Conservation (phyloP, 208 protist species). For the Herpetomonas samuelpessoai region DNA sequence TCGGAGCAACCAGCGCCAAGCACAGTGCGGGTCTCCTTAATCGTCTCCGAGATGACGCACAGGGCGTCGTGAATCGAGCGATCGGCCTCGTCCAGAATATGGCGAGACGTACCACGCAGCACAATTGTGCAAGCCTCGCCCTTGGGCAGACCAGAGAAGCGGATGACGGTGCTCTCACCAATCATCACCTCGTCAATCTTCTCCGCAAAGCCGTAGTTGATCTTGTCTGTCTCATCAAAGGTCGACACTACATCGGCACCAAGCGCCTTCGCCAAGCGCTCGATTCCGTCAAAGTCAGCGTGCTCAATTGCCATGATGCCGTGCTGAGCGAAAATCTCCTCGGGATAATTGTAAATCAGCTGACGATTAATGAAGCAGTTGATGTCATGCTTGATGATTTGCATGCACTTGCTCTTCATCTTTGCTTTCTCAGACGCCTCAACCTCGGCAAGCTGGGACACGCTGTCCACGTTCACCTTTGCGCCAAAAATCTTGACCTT, state of each 20-base stretch:
- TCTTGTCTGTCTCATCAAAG: conserved; percentile 97
- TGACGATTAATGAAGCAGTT: conserved; percentile 99
- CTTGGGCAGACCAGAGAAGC: conserved; percentile 95
- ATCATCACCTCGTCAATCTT: conserved; percentile 98
- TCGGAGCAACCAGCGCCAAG: conserved; percentile 98
- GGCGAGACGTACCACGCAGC: conserved; percentile 97
- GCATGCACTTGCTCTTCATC: conserved; percentile 95
- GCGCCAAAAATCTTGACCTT: conserved; percentile 99
- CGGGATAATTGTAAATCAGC: conserved; percentile 99
- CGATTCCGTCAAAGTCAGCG: conserved; percentile 99
- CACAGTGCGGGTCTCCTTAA: conserved; percentile 94
- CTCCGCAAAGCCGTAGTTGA: conserved; percentile 95
- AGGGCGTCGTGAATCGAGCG: conserved; percentile 99
- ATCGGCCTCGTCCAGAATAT: conserved; percentile 99
- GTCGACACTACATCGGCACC: conserved; percentile 99
- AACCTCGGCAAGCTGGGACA: conserved; percentile 96
- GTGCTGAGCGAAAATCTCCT: conserved; percentile 98
- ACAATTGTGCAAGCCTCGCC: conserved; percentile 99
- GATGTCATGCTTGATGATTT: conserved; percentile 96
- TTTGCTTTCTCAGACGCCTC: conserved; percentile 98
- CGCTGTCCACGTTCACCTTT: conserved; percentile 94
- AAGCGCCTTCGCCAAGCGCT: conserved; percentile 94
- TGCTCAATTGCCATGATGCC: conserved; percentile 99
- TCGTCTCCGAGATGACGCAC: conserved; percentile 98
- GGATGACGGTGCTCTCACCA: conserved; percentile 98